These are phyloP conservation scores for Elongisporangium senticosum DNA, from an alignment of 352 stramenopile species.

Conservation along the genomic window DNA sequence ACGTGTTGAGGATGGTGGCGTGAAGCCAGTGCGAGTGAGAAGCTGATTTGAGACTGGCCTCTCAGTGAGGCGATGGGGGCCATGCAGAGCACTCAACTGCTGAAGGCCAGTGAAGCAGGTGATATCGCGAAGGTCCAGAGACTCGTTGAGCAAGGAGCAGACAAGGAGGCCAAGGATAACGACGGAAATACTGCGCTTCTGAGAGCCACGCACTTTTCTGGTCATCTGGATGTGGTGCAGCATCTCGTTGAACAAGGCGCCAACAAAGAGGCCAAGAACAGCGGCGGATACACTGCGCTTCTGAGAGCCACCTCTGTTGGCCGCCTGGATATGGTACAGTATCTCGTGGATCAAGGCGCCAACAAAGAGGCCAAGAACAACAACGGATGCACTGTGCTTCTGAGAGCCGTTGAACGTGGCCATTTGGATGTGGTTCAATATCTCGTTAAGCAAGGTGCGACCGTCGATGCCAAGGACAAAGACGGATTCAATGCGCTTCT, in stretches of 20 bases:
- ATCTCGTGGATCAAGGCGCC: neutral
- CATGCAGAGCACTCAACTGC: too few species aligned
- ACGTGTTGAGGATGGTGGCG: too few species aligned
- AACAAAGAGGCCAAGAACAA: conserved; percentile 4
- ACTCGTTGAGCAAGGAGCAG: conserved; percentile 5
- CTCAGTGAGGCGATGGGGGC: too few species aligned
- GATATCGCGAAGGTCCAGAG: too few species aligned
- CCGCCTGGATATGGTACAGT: neutral
- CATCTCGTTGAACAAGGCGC: conserved; percentile 5
- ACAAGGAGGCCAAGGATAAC: conserved; percentile 3
- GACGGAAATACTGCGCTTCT: conserved; percentile 1
- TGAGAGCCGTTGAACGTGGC: neutral
- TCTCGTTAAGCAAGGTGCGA: neutral
- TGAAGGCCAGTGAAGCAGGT: too few species aligned
- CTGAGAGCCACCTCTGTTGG: neutral
- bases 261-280: conserved; percentile 3
- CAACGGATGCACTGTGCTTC: neutral
- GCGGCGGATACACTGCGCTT: conserved; percentile 1
- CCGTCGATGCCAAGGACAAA: neutral
- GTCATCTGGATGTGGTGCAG: neutral
- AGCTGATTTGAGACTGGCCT: too few species aligned
- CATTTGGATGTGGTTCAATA: conserved; percentile 1
- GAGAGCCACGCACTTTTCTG: neutral
- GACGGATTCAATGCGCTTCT: neutral
- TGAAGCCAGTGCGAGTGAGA: too few species aligned